Evolutionary conservation across 768 basidiomycete species (phyloP).

Genomic region (Royoungia palumana): DNA sequence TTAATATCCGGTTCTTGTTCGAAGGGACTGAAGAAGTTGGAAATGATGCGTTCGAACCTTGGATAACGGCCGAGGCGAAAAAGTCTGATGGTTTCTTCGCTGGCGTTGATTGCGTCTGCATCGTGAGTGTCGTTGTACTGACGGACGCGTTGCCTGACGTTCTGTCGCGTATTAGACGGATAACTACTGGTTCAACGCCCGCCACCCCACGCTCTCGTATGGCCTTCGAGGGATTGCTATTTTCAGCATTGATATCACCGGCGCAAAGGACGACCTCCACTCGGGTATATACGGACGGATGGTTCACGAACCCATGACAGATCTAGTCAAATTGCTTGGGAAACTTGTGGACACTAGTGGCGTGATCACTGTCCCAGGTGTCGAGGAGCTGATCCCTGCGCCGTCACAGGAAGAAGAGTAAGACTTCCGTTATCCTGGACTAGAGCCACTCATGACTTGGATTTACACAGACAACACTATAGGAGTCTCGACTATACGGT

Average conservation of each 20-base stretch:
- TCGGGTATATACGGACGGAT: conserved; percentile 79
- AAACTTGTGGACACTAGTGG: conserved; percentile 74
- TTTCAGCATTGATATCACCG: conserved; percentile 74
- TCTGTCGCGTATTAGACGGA: conserved; percentile 50
- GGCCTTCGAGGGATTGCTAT: conserved; percentile 82
- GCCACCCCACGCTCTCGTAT: conserved; percentile 73
- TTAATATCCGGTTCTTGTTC: conserved; percentile 84
- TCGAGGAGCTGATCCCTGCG: conserved; percentile 73
- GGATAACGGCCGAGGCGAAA: conserved; percentile 66
- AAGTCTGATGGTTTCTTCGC: conserved; percentile 68
- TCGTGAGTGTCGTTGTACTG: conserved; percentile 43
- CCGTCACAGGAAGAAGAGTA: conserved; percentile 49
- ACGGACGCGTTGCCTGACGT: too few species aligned
- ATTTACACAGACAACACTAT: neutral
- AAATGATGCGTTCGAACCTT: conserved; percentile 79
- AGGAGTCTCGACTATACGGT: neutral
- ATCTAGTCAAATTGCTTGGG: conserved; percentile 70
- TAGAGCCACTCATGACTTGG: neutral
- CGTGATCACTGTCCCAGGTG: conserved; percentile 77
- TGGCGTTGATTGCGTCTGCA: conserved; percentile 84
- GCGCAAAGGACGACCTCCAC: conserved; percentile 82
- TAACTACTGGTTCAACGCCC: conserved; percentile 86
- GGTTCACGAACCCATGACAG: conserved; percentile 87
- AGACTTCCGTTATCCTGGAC: too few species aligned
- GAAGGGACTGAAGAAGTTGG: conserved; percentile 95